Conservation (phyloP, 306 rosid genomes). For the Cicer pinnatifidum region DNA sequence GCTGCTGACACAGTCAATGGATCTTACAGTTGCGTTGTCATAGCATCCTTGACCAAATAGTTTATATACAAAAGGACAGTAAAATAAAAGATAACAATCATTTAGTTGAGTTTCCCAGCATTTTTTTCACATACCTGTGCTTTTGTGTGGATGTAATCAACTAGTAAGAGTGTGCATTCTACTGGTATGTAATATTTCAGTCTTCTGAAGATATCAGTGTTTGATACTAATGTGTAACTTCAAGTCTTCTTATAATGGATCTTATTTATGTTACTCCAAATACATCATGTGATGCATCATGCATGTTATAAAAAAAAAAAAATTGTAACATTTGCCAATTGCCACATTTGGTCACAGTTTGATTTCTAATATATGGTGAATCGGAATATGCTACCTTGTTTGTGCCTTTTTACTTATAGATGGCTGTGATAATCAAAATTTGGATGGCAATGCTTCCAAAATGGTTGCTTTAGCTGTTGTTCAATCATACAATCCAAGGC, state of each 20-base stretch:
- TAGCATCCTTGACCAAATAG: not conserved
- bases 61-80: not conserved
- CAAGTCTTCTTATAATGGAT: not conserved
- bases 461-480: slow-evolving; percentile 91
- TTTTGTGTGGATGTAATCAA: not conserved
- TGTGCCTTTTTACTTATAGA: slow-evolving; percentile 50
- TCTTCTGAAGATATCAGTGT: not conserved
- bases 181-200: not conserved
- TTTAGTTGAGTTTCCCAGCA: not conserved
- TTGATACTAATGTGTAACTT: too few species aligned
- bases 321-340: not conserved
- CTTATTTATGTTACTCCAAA: slow-evolving; percentile 18
- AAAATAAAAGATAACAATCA: not conserved
- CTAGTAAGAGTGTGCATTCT: not conserved
- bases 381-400: slow-evolving; percentile 18
- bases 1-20: not conserved
- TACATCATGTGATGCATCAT: not conserved
- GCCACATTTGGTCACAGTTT: slow-evolving; percentile 3
- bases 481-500: slow-evolving; percentile 84
- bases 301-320: not conserved
- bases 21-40: not conserved
- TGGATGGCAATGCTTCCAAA: slow-evolving; percentile 50
- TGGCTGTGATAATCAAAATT: slow-evolving; percentile 45
- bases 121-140: not conserved
- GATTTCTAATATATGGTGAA: slow-evolving; percentile 3